Evolutionary conservation across 2,329 filamentous ascomycete genomes (phyloP), one percentile per base, ranked within the genome.

Genomic region (Fusarium verrucosum): DNA sequence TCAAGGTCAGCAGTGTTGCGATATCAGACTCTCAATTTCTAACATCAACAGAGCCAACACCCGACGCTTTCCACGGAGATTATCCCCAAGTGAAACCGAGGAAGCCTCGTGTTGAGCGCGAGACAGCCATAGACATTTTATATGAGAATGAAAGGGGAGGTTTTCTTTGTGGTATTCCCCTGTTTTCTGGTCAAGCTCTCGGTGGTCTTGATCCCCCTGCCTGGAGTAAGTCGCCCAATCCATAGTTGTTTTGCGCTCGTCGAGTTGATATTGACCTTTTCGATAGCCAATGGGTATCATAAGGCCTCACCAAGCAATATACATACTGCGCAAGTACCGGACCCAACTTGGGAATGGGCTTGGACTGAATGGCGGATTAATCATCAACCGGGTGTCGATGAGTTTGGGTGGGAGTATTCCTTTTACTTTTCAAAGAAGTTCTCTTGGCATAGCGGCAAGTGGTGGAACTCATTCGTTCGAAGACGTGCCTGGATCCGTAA

Each of bases 381-480:
- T 58, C 80, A 92, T 85, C 92, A 94, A 81, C 86, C 90, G 4
- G 89, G 90, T 58, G 70, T 77, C 33, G 95, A 98, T 72, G 90
- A 94, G 62, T 91, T 94, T 63, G 95, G 95, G 5, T 99, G 95
- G 95, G 90, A 96, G 74, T 99, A 99, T 77, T 95, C 92, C 16
- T 93, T 97, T 74, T 89, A 91, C 66, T 99, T 98, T 74, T 81
- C 82, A 65, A 87, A 84, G 59, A 82, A 79, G 37, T 92, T 91
- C 66, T 87, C 88, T 4, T 99, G 95, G 95, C 95, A 99, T 76
- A 89, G 89, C 4, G 91, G 91, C 17, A 90, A 87, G 23, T 98
- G 94, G 94, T 97, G 92, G 77, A 94, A 94, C 75, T 96, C 92
- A 2, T 99, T 94, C 73, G 95, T 97, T n/a, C 85, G 95, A 32